These are phyloP conservation scores for Nicotiana obtusifolia DNA, from an alignment of 257 asterid genomes.

Conservation along the genomic window DNA sequence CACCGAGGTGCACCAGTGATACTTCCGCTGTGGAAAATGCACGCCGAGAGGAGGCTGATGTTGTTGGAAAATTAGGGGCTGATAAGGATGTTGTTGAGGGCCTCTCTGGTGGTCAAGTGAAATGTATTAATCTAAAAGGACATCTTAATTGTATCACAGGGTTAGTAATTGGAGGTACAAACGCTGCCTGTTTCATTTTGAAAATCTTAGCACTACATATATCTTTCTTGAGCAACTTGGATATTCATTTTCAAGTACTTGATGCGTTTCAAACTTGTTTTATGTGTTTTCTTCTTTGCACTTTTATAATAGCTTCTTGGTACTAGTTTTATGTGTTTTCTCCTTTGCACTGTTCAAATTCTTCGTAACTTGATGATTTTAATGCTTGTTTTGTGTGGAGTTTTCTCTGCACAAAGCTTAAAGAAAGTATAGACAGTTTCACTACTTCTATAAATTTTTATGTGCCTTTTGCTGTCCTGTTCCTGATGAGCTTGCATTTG, in stretches of 20 bases:
- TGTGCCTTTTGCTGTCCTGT: not conserved
- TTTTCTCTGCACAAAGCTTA: not conserved
- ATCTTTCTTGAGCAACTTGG: not conserved
- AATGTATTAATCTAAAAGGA: slow-evolving; percentile 63
- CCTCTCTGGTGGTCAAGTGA: slow-evolving; percentile 36
- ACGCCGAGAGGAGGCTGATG: slow-evolving; percentile 16
- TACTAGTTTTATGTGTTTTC: not conserved
- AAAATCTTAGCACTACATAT: not conserved
- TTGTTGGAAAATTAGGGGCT: slow-evolving; percentile 21
- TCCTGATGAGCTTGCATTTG: slow-evolving; percentile 8
- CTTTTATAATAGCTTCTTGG: not conserved
- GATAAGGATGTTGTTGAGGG: slow-evolving; percentile 45
- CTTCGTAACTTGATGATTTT: not conserved
- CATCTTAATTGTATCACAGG: slow-evolving; percentile 74
- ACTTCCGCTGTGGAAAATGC: slow-evolving; percentile 24
- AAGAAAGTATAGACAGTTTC: not conserved
- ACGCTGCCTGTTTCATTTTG: not conserved
- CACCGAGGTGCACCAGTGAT: slow-evolving; percentile 3
- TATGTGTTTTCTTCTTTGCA: not conserved
- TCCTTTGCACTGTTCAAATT: not conserved
- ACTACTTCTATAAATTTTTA: not conserved
- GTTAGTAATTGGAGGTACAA: slow-evolving; percentile 71
- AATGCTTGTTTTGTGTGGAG: not conserved
- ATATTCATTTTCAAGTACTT: not conserved
- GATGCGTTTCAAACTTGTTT: not conserved